Evolutionary conservation across 2,329 filamentous ascomycete species (phyloP), one percentile per base, ranked within the genome.

Genomic region (Alternaria ventricosa): DNA sequence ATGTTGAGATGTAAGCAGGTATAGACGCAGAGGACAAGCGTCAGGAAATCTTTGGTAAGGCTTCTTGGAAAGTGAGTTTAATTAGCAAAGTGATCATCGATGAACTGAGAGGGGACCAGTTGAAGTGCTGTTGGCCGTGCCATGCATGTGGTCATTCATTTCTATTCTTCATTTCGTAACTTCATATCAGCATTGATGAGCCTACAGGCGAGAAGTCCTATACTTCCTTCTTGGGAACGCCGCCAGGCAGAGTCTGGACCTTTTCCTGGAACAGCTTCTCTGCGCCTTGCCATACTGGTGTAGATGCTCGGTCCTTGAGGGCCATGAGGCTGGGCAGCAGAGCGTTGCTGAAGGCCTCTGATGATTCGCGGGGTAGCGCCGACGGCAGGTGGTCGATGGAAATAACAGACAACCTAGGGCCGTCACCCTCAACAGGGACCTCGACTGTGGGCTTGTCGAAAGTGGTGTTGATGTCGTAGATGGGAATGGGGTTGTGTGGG

Each of bases 361-460:
- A 93, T 25, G 93, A 90, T 83, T 97, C 95, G 57, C 95, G 87
- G 1, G 95, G 92, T 41, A 98, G 85, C 70, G 97, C 87, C 57
- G 89, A 80, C 2, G 80, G 80, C 11, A 82, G 74, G 64, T 81
- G 80, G 67, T 81, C 78, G 47, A 80, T 81, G 28, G 89, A 91
- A 81, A 97, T 97, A 71, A 97, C 92, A 51, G 87, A 90, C 60
- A 97, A 82, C 8, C 87, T 86, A 1, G 88, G 87, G 57, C 83
- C 82, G 58, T 85, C 82, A 50, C 80, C 85, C 74, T 83, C 87
- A 68, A 85, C 88, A 33, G 88, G 83, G 23, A 96, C 91, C 1
- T 89, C 87, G 0, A 97, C 90, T 1, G 93, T 97, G n/a, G 94
- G 95, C 77, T 92, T 89, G 77, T 89, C 88, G 78, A 97, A 97